Base-by-base conservation (phyloP, 1,284 basidiomycete genomes). In the Chalciporus sp. region DNA sequence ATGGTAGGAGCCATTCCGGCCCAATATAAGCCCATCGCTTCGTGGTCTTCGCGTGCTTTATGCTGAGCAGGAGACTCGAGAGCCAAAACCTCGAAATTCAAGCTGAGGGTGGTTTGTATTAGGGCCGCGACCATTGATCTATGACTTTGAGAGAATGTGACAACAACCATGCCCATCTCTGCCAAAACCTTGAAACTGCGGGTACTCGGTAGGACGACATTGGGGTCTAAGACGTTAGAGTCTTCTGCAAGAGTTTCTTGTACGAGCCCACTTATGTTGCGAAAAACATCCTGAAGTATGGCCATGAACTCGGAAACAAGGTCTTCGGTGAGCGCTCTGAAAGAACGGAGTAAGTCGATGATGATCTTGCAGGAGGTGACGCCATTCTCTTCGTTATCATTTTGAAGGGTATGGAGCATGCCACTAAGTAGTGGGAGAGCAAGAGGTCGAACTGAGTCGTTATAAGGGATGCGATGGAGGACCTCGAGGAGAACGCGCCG, bases 351-450 rank as follows among this genome's bases (percentile, higher is more conserved):
- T 28, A 89, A 72, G 72, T 99, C 97, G 57, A 95, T 88, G 64
- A 97, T 83, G 55, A 90, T 90, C 74, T 99, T 99, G 81, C 96
- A 93, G 52, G 90, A 93, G 3, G 90, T 82, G 29, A 90, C 83
- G 2, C 92, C 97, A 66, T 95, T 97, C 67, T 99, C 97, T 74
- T 99, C 97, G 68, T 97, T 98, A 76, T 99, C 98, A 59, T 86
- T 79, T 46, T 90, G 88, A 41, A 99, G 79, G 41, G 95, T 78
- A 60, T 90, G 80, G 50, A 98, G 81, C 82, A 98, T 82, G 45
- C 83, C 83, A 46, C 80, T 81, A 71, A 93, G 90, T 46, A 98
- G 83, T 16, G 81, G 72, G 28, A 82, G 75, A 26, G 86, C 82
- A 61, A 92, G 87, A 39, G 84, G 79, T 42, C 91, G 83, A 45